A percentile compares a stretch with the other conserved stretches of the same genome.
Evolutionary conservation across 179 eudicot genomes (phyloP).

Genomic region (Silene coronaria): DNA sequence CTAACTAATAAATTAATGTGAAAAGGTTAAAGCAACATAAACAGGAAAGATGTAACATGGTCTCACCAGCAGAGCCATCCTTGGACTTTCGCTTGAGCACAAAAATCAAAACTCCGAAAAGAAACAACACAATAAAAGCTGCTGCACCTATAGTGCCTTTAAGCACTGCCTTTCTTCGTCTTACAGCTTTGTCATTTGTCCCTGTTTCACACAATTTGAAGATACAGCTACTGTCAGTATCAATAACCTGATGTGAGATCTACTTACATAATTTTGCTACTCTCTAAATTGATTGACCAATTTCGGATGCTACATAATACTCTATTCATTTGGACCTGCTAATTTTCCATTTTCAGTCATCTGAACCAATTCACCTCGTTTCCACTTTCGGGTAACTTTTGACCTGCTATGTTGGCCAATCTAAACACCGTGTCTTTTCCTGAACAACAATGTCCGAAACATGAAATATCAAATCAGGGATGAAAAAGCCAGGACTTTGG

Average conservation of each 20-base stretch:
- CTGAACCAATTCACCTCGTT: no score
- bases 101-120: slow-evolving; percentile 1
- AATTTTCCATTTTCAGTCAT: no score
- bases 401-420: no score
- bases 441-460: background rate
- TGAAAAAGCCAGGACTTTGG: background rate
- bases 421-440: no score
- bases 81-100: slow-evolving; percentile 13
- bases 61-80: slow-evolving; percentile 23
- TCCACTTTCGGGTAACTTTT: no score
- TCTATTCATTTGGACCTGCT: no score
- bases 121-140: slow-evolving; percentile 10
- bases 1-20: background rate
- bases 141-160: slow-evolving; percentile 13
- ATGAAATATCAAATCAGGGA: background rate
- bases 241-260: background rate
- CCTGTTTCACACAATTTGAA: slow-evolving; percentile 21
- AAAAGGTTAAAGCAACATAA: background rate
- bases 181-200: background rate
- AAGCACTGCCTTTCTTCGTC: slow-evolving; percentile 9
- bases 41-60: background rate
- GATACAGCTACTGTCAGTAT: background rate
- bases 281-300: background rate
- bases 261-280: background rate
- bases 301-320: background rate